Evolutionary conservation across 164 flowering plant species (phyloP), one percentile per base, ranked within the genome.

Genomic region (Stephania japonica): DNA sequence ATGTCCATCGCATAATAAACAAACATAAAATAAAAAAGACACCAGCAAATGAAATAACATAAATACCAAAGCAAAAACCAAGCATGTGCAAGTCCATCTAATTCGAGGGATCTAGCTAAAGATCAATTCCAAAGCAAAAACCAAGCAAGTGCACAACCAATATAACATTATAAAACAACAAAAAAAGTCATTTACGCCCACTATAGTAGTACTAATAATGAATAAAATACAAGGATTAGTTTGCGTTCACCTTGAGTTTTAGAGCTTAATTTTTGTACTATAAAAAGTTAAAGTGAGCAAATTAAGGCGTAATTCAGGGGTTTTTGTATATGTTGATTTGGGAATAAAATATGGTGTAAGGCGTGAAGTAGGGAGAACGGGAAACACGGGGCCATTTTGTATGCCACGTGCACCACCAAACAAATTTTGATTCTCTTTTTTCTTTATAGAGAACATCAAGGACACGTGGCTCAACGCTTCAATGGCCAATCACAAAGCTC

Each of bases 291-390:
- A 16, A 2, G 50, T 63, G 75, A 66, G 75, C 70, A 66, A 73
- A 73, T 65, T 50, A 27, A 25, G 75, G 75, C 70, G 47, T 73
- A 73, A 47, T 47, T 73, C 13, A 21, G n/a, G 75, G 75, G 64
- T 65, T 49, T 32, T 24, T 47, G 69, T 18, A 18, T n/a, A 21
- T n/a, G 42, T 7, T 42, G 6, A 65, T 50, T 50, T 47, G 19
- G 16, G 59, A 56, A 7, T 16, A 26, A 19, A 43, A 65, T 43
- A 13, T 43, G 23, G 10, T 41, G 18, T 26, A 13, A 61, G 14
- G 63, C 65, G 65, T 11, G 27, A 3, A 62, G 73, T 71, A 42
- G 19, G 66, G 42, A 5, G 10, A 32, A 42, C 43, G 74, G 74
- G 74, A 63, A 72, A 72, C 74, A 72, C 41, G 74, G 74, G 47